Base-by-base conservation (phyloP, 129 eudicot species). In the carrot (Daucus carota) region DNA sequence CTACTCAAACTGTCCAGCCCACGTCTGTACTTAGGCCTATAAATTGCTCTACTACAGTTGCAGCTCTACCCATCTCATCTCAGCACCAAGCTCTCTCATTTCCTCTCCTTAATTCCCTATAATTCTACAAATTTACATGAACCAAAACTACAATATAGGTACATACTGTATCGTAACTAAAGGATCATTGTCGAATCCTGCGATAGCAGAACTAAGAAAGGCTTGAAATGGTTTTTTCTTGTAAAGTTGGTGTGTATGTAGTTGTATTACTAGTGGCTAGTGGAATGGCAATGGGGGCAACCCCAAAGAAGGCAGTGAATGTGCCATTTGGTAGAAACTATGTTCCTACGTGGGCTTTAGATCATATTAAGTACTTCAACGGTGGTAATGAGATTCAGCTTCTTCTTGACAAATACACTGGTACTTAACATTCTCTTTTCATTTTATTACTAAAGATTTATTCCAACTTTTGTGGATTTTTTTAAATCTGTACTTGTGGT, bases 291-390 rank as follows among this genome's bases (percentile, higher is more conserved):
- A 47, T 80, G 50, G 96, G 81, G 15, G 88, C 92, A 5, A 59
- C 90, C 6, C 96, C 92, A 0, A 86, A 28, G 76, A 86, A 31
- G 77, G 75, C 98, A 5, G 85, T 88, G 0, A 83, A 85, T 38
- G 98, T 93, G 1, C 90, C 96, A 0, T 93, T 93, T 26, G 95
- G 98, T 1, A 83, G 94, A 45, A 93, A 93, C 95, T 93, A 93
- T 43, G 87, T 82, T 0, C 98, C 98, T 65, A 88, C 96, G 0
- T 93, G 98, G 98, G 95, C 98, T 7, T 93, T 93, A 62, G 98
- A 93, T 78, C 98, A 93, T 63, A 90, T 93, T 76, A 93, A 93
- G 82, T 90, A 90, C 79, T 80, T 75, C 82, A 90, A 90, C 75
- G 96, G 98, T 3, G 98, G 96, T 68, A 75, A 84, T 29, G 90